These are phyloP conservation scores for Cucurbita maxima DNA, from an alignment of 306 rosid species.

Conservation along the genomic window DNA sequence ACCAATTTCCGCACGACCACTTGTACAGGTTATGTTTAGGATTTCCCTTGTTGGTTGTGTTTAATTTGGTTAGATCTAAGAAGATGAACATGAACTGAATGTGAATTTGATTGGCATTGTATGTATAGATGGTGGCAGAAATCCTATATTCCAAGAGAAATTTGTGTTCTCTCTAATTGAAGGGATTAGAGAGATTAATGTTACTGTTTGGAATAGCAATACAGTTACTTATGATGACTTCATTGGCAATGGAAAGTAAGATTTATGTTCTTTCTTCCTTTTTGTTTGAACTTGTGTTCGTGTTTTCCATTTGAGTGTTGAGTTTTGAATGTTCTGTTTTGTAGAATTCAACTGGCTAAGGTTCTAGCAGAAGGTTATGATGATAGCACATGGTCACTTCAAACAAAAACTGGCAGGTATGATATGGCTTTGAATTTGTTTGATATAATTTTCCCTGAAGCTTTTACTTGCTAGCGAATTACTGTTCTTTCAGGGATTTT, in stretches of 20 bases:
- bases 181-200: conserved; percentile 64
- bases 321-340: conserved; percentile 5
- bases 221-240: conserved; percentile 54
- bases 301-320: neutral
- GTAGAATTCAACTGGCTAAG: conserved; percentile 54
- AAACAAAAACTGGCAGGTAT: conserved; percentile 72
- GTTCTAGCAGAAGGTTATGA: conserved; percentile 73
- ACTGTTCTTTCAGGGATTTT: neutral
- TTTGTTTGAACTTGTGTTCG: neutral
- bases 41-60: neutral
- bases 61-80: conserved; percentile 1
- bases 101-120: neutral
- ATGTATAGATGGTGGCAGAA: conserved; percentile 53
- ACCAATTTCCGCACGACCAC: conserved; percentile 59
- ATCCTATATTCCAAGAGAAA: conserved; percentile 69
- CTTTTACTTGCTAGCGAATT: neutral
- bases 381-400: conserved; percentile 67
- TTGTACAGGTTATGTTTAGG: conserved; percentile 39
- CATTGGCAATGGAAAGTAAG: conserved; percentile 71
- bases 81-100: neutral
- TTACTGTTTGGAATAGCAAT: conserved; percentile 78
- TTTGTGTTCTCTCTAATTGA: conserved; percentile 51
- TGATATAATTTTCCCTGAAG: neutral
- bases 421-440: neutral
- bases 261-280: neutral